These are phyloP conservation scores for Fusarium sp. DNA, from an alignment of 2,329 filamentous ascomycete genomes.

Conservation along the genomic window DNA sequence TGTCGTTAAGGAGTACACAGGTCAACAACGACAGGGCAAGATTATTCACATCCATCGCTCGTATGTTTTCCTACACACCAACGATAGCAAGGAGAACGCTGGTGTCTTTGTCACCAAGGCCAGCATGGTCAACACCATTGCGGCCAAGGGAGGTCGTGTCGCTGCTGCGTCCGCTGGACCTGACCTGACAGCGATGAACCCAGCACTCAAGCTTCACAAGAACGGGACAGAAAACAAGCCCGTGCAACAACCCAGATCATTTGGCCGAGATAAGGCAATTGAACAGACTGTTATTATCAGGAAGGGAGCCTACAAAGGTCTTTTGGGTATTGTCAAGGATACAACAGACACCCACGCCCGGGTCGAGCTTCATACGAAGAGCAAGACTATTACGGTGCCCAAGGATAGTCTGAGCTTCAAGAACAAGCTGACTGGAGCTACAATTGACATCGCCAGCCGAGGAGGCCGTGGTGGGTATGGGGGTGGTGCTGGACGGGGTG, in stretches of 20 bases:
- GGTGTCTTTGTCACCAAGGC: conserved; percentile 89
- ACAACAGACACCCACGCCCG: conserved; percentile 86
- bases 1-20: conserved; percentile 88
- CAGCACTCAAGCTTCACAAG: conserved; percentile 79
- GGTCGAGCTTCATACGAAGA: conserved; percentile 93
- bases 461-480: conserved; percentile 57
- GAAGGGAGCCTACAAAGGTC: conserved; percentile 89
- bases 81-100: conserved; percentile 84
- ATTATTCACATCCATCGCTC: conserved; percentile 94
- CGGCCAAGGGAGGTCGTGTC: conserved; percentile 90
- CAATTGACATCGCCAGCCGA: conserved; percentile 73
- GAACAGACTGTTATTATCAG: conserved; percentile 92
- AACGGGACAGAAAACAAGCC: conserved; percentile 60
- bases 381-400: conserved; percentile 85
- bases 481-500: conserved; percentile 56
- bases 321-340: conserved; percentile 95
- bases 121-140: conserved; percentile 86
- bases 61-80: conserved; percentile 90
- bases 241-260: conserved; percentile 75
- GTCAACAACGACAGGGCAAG: conserved; percentile 84
- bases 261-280: conserved; percentile 83
- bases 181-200: conserved; percentile 92
- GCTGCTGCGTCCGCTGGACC: conserved; percentile 66
- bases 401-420: conserved; percentile 87
- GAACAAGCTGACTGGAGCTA: conserved; percentile 81